These are phyloP conservation scores for Pseudocercospora vitis DNA, from an alignment of 2,329 filamentous ascomycete genomes.

Conservation along the genomic window DNA sequence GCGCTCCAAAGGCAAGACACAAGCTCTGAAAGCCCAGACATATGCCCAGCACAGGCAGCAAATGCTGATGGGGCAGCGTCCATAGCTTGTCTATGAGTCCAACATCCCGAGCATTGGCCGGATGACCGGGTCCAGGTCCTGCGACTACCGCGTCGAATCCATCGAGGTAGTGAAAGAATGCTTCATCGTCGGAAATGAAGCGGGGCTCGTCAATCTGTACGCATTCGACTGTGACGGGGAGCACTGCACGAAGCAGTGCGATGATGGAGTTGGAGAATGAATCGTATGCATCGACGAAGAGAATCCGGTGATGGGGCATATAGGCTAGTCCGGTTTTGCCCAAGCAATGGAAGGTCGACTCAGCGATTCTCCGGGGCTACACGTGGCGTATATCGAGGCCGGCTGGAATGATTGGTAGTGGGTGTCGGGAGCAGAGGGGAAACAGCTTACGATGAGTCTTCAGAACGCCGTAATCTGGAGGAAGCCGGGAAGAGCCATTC, in stretches of 20 bases:
- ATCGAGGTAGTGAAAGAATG: slow-evolving; percentile 48
- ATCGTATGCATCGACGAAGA: slow-evolving; percentile 95
- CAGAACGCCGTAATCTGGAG: no score
- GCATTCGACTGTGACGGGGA: slow-evolving; percentile 60
- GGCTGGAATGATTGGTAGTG: no score
- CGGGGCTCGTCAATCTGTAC: slow-evolving; percentile 64
- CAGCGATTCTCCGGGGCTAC: no score
- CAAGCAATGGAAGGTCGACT: slow-evolving; percentile 8
- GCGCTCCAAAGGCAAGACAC: slow-evolving; percentile 65
- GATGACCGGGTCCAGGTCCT: slow-evolving; percentile 86
- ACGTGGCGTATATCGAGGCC: no score
- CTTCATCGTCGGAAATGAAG: slow-evolving; percentile 39
- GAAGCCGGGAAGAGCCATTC: neutral
- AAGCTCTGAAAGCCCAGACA: slow-evolving; percentile 88
- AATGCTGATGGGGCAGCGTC: slow-evolving; percentile 58
- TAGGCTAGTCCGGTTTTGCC: slow-evolving; percentile 11
- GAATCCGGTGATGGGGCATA: slow-evolving; percentile 48
- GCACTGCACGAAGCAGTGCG: slow-evolving; percentile 69
- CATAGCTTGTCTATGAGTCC: slow-evolving; percentile 79
- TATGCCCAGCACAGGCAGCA: slow-evolving; percentile 80
- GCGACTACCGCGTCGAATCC: slow-evolving; percentile 82
- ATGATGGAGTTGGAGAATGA: slow-evolving; percentile 97
- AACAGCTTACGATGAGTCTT: no score
- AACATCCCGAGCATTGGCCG: slow-evolving; percentile 69
- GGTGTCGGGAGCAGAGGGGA: no score